Percentiles rank a stretch among this genome's conserved stretches.
Conservation (phyloP, 345 rosid genomes). For the Salix purpurea region DNA sequence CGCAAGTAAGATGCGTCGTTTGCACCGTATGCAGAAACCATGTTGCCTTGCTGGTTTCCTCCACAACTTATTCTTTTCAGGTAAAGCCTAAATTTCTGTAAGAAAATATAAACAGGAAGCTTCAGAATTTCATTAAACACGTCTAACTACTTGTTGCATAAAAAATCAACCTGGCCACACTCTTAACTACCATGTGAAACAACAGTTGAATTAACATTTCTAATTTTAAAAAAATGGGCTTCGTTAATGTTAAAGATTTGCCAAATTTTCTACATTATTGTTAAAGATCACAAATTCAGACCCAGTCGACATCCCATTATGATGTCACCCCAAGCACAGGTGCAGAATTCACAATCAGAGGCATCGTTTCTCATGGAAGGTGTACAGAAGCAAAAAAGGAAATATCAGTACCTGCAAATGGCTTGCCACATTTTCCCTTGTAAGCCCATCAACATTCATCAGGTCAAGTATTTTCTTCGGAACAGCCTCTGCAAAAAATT, state of each 20-base stretch:
- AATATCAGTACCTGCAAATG: slow-evolving; percentile 70
- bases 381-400: slow-evolving; percentile 1
- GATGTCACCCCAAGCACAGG: not conserved
- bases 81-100: slow-evolving; percentile 86
- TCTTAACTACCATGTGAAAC: not conserved
- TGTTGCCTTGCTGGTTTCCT: slow-evolving; percentile 48
- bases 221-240: not conserved
- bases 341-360: not conserved
- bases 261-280: not conserved
- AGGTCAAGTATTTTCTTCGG: slow-evolving; percentile 89
- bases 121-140: not conserved
- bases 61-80: slow-evolving; percentile 54
- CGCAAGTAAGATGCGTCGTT: slow-evolving; percentile 53
- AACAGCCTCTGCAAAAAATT: slow-evolving; percentile 68
- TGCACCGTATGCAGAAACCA: slow-evolving; percentile 49
- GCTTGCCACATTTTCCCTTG: slow-evolving; percentile 97
- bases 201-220: not conserved
- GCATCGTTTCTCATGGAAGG: not conserved
- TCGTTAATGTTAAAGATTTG: not conserved
- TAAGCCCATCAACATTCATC: slow-evolving; percentile 86
- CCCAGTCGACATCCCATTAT: not conserved
- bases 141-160: not conserved
- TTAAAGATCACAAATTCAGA: too few species aligned
- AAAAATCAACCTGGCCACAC: not conserved
- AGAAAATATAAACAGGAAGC: slow-evolving; percentile 5